Conservation (phyloP, 1,284 basidiomycete genomes). For the Puccinia triticina region DNA sequence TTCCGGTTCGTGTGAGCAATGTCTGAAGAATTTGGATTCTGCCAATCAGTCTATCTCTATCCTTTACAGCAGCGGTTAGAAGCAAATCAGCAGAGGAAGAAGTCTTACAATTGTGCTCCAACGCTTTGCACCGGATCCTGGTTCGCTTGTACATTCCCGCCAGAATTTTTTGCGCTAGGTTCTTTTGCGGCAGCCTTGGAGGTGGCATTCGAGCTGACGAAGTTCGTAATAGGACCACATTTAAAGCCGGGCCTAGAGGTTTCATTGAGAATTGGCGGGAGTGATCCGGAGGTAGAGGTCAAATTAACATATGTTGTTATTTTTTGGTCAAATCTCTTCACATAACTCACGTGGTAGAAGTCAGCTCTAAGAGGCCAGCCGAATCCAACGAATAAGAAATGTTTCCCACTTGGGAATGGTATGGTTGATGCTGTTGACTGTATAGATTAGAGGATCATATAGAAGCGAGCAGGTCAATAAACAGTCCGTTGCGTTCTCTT, state of each 20-base stretch:
- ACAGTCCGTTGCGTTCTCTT: background rate
- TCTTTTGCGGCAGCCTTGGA: background rate
- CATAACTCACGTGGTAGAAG: slow-evolving; percentile 25
- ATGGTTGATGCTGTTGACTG: background rate
- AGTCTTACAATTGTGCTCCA: slow-evolving; percentile 35
- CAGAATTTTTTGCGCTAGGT: background rate
- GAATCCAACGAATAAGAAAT: slow-evolving; percentile 20
- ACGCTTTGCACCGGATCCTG: slow-evolving; percentile 31
- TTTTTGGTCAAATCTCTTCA: background rate
- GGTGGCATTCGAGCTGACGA: slow-evolving; percentile 37
- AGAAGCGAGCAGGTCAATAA: background rate
- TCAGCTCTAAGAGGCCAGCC: slow-evolving; percentile 19
- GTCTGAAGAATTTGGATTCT: background rate
- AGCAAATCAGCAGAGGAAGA: background rate
- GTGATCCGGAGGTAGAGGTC: no score
- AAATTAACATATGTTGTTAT: background rate
- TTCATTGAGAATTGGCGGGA: background rate
- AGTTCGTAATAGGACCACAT: slow-evolving; percentile 33
- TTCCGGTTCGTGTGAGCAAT: slow-evolving; percentile 21
- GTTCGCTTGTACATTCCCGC: background rate
- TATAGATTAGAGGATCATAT: background rate
- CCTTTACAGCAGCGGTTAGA: no score
- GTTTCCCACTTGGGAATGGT: slow-evolving; percentile 22
- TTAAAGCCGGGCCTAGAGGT: background rate
- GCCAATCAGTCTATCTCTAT: background rate